Evolutionary conservation across 768 basidiomycete species (phyloP).

Genomic region (Lentinus tigrinus): DNA sequence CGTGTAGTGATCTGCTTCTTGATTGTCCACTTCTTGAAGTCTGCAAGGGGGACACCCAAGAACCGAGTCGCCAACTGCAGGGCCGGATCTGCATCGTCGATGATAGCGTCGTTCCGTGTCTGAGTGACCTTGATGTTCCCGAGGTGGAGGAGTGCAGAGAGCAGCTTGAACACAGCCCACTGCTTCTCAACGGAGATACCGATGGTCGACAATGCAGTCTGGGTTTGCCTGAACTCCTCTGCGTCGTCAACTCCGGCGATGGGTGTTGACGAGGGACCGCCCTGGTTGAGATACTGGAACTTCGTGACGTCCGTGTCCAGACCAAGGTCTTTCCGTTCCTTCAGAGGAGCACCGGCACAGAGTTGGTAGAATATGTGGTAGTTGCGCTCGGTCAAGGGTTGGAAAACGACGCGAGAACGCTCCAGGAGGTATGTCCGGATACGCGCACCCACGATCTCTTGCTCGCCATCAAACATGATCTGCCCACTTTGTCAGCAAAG

Average conservation of each 20-base stretch:
- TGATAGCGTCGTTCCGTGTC: slow-evolving; percentile 74
- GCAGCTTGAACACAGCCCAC: slow-evolving; percentile 94
- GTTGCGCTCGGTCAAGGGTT: slow-evolving; percentile 94
- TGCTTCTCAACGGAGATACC: slow-evolving; percentile 97
- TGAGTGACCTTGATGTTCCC: slow-evolving; percentile 93
- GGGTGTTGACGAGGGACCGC: slow-evolving; percentile 82
- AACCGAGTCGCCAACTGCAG: slow-evolving; percentile 83
- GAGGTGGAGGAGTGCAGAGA: slow-evolving; percentile 93
- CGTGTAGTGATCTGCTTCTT: slow-evolving; percentile 97
- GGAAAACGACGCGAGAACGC: slow-evolving; percentile 95
- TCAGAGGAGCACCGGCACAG: slow-evolving; percentile 93
- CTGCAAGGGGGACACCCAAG: slow-evolving; percentile 82
- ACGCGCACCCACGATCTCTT: slow-evolving; percentile 98
- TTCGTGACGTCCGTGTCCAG: slow-evolving; percentile 82
- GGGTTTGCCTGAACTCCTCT: slow-evolving; percentile 92
- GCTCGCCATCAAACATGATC: slow-evolving; percentile 95
- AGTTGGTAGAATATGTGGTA: slow-evolving; percentile 99
- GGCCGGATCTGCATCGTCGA: slow-evolving; percentile 82
- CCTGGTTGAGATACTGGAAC: slow-evolving; percentile 92
- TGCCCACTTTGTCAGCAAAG: slow-evolving; percentile 32
- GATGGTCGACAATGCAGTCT: slow-evolving; percentile 93
- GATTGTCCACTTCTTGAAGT: slow-evolving; percentile 98
- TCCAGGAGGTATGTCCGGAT: slow-evolving; percentile 98
- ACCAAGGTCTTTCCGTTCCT: slow-evolving; percentile 93
- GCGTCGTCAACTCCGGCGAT: slow-evolving; percentile 94